Evolutionary conservation across 345 rosid species (phyloP).

Genomic region (Firmiana major): DNA sequence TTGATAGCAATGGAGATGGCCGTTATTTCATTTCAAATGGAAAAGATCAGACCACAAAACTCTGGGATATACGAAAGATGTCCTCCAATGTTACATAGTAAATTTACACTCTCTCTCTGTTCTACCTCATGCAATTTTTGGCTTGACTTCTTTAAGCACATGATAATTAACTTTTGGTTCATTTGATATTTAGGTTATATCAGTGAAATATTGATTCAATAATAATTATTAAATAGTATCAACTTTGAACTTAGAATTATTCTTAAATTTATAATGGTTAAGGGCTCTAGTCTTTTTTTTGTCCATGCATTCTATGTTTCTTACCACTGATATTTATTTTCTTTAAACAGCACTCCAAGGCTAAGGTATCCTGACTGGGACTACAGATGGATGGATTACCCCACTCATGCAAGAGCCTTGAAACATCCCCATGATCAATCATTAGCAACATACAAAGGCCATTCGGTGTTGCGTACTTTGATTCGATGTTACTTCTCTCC

Average conservation of each 20-base stretch:
- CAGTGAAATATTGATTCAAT: not conserved
- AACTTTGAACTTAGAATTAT: not conserved
- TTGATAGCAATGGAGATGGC: slow-evolving; percentile 68
- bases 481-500: slow-evolving; percentile 78
- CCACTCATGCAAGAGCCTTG: slow-evolving; percentile 31
- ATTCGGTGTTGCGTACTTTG: slow-evolving; percentile 52
- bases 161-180: not conserved
- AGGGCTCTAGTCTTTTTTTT: not conserved
- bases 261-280: not conserved
- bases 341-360: slow-evolving; percentile 27
- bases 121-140: too few species aligned
- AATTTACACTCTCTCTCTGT: not conserved
- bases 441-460: slow-evolving; percentile 62
- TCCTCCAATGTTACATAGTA: slow-evolving; percentile 37
- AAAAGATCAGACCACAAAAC: slow-evolving; percentile 66
- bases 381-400: slow-evolving; percentile 61
- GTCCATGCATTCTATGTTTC: not conserved
- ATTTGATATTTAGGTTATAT: not conserved
- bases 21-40: slow-evolving; percentile 71
- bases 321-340: slow-evolving; percentile 11
- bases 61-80: slow-evolving; percentile 80
- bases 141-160: not conserved
- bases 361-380: slow-evolving; percentile 42
- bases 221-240: not conserved
- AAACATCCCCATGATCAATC: slow-evolving; percentile 58